These are phyloP conservation scores for Entonaema liquescens DNA, from an alignment of 495 filamentous ascomycete genomes.

Conservation along the genomic window DNA sequence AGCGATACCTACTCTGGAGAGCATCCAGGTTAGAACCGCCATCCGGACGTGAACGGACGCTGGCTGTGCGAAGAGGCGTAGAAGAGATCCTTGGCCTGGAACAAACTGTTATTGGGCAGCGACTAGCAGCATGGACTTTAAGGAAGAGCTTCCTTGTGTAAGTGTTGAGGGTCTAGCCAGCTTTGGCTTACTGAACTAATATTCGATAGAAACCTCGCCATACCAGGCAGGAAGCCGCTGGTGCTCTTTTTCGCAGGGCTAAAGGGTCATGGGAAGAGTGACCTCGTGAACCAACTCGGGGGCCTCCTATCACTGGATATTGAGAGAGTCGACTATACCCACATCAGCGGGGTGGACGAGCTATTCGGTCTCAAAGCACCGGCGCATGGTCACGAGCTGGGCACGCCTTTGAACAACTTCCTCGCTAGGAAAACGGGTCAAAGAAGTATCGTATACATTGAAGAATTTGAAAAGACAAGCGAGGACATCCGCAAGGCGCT, in stretches of 20 bases:
- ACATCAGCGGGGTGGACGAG: constrained; percentile 48
- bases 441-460: constrained; percentile 61
- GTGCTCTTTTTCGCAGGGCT: constrained; percentile 59
- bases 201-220: constrained; percentile 24
- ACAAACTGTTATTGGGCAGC: constrained; percentile 28
- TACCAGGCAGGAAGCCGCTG: constrained; percentile 43
- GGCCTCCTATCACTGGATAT: constrained; percentile 54
- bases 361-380: constrained; percentile 57
- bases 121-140: constrained; percentile 20
- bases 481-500: constrained; percentile 53
- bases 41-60: constrained; percentile 21
- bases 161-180: neutral
- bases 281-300: constrained; percentile 56
- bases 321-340: constrained; percentile 56
- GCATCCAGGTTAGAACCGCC: constrained; percentile 11
- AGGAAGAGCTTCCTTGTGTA: constrained; percentile 31
- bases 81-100: constrained; percentile 28
- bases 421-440: constrained; percentile 52
- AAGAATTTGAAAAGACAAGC: constrained; percentile 67
- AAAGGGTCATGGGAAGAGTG: constrained; percentile 64
- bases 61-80: constrained; percentile 18
- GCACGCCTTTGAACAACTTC: constrained; percentile 63
- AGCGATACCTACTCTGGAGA: constrained; percentile 35
- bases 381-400: constrained; percentile 48
- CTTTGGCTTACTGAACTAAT: neutral